These are phyloP conservation scores for Senna tora DNA, from an alignment of 306 rosid species.

Conservation along the genomic window DNA sequence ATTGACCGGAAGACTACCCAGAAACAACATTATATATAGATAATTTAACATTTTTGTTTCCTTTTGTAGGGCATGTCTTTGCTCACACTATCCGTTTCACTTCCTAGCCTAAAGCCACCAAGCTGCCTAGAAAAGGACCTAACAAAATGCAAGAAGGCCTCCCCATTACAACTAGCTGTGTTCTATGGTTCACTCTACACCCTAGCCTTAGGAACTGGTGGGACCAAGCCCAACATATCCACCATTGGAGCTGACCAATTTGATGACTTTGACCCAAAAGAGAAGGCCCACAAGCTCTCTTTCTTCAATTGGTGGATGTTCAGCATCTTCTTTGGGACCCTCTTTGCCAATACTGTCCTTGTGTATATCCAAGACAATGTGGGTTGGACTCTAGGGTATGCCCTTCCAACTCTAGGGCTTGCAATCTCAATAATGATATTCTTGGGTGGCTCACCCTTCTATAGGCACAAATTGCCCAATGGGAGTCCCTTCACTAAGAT, in stretches of 20 bases:
- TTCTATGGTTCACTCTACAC: slow-evolving; percentile 53
- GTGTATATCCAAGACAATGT: slow-evolving; percentile 70
- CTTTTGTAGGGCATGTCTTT: slow-evolving; percentile 50
- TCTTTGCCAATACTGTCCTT: slow-evolving; percentile 62
- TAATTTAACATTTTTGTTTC: no score
- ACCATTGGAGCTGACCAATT: slow-evolving; percentile 91
- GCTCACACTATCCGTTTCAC: slow-evolving; percentile 46
- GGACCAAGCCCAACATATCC: slow-evolving; percentile 83
- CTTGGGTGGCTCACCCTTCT: slow-evolving; percentile 54
- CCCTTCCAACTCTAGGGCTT: slow-evolving; percentile 66
- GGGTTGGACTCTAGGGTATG: slow-evolving; percentile 73
- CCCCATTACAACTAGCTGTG: slow-evolving; percentile 39
- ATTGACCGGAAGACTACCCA: no score
- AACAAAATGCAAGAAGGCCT: slow-evolving; percentile 37
- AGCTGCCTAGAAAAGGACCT: slow-evolving; percentile 29
- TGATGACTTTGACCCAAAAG: slow-evolving; percentile 70
- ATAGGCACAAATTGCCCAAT: slow-evolving; percentile 69
- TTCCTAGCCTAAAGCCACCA: slow-evolving; percentile 44
- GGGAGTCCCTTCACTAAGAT: slow-evolving; percentile 68
- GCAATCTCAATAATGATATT: slow-evolving; percentile 52
- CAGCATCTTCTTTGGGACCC: slow-evolving; percentile 67
- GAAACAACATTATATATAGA: no score
- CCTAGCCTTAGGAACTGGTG: slow-evolving; percentile 70
- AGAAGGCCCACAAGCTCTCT: slow-evolving; percentile 60
- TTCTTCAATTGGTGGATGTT: slow-evolving; percentile 90